A percentile compares a stretch with the other conserved stretches of the same genome.
These are phyloP conservation scores for Wickerhamomyces silvicola DNA, from an alignment of 805 yeast species.

Conservation along the genomic window DNA sequence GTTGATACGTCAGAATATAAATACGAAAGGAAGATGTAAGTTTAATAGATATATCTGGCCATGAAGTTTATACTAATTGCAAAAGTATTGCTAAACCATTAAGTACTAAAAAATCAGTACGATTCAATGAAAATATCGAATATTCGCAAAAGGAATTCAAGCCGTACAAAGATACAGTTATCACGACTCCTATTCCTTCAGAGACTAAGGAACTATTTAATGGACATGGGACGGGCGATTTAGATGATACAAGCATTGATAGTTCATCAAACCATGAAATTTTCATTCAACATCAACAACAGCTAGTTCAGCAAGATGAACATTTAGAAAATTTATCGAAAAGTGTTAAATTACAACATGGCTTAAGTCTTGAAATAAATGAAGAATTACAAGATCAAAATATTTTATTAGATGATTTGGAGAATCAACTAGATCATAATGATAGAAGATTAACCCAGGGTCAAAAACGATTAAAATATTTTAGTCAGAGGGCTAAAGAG, in stretches of 20 bases:
- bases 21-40: slow-evolving; percentile 12
- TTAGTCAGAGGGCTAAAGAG: slow-evolving; percentile 35
- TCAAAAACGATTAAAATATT: slow-evolving; percentile 30
- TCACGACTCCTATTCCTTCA: slow-evolving; percentile 6
- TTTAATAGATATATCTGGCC: background rate
- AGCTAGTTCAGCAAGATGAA: slow-evolving; percentile 39
- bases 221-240: slow-evolving; percentile 5
- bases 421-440: slow-evolving; percentile 37
- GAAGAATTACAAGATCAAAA: slow-evolving; percentile 43
- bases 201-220: slow-evolving; percentile 14
- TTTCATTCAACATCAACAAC: slow-evolving; percentile 40
- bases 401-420: slow-evolving; percentile 43
- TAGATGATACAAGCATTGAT: slow-evolving; percentile 9
- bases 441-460: slow-evolving; percentile 37
- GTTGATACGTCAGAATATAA: slow-evolving; percentile 13
- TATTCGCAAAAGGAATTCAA: slow-evolving; percentile 7
- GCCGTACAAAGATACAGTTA: slow-evolving; percentile 18
- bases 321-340: slow-evolving; percentile 33
- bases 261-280: slow-evolving; percentile 28
- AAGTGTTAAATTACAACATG: slow-evolving; percentile 38
- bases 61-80: background rate
- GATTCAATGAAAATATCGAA: slow-evolving; percentile 21
- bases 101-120: slow-evolving; percentile 19
- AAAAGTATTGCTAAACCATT: slow-evolving; percentile 2
- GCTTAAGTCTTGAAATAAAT: slow-evolving; percentile 39